A percentile compares a stretch with the other conserved stretches of the same genome.
Evolutionary conservation across 78 protist species (phyloP).

Genomic region (Trichosphaerium sp.): DNA sequence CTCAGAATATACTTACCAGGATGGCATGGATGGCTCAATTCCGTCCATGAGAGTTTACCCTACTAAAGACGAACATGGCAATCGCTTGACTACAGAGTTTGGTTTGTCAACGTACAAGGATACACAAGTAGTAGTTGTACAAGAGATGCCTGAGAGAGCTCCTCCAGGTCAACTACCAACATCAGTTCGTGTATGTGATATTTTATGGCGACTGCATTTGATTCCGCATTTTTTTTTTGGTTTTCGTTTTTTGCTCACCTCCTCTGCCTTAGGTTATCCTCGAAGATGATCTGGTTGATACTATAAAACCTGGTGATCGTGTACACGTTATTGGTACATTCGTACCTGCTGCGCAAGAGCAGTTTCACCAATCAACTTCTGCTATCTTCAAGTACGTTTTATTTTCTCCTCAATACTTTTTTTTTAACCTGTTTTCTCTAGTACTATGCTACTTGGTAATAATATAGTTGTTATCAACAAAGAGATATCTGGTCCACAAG

Average conservation of each 20-base stretch:
- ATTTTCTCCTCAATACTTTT: neutral
- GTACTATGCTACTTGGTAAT: conserved; percentile 76
- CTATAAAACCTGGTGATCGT: conserved; percentile 95
- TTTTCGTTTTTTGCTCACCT: neutral
- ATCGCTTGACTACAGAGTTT: conserved; percentile 86
- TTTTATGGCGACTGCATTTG: neutral
- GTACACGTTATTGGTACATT: conserved; percentile 63
- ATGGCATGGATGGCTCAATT: conserved; percentile 55
- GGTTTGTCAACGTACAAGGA: conserved; percentile 89
- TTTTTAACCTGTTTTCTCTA: neutral
- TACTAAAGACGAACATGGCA: conserved; percentile 71
- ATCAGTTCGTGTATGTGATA: conserved; percentile 47
- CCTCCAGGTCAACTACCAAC: conserved; percentile 98
- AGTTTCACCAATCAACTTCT: too few relatives aligned
- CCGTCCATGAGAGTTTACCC: conserved; percentile 52
- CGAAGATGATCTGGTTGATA: conserved; percentile 87
- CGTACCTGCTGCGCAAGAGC: conserved; percentile 40
- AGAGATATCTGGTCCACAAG: conserved; percentile 8
- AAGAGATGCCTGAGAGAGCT: conserved; percentile 97
- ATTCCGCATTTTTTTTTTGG: neutral
- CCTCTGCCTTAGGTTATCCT: conserved; percentile 77
- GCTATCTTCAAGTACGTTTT: neutral
- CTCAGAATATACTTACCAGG: conserved; percentile 52
- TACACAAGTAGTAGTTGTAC: conserved; percentile 69
- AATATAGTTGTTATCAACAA: conserved; percentile 2